Conservation (phyloP, 2,329 filamentous ascomycete species). For the Ophiostoma novo-ulmi region DNA sequence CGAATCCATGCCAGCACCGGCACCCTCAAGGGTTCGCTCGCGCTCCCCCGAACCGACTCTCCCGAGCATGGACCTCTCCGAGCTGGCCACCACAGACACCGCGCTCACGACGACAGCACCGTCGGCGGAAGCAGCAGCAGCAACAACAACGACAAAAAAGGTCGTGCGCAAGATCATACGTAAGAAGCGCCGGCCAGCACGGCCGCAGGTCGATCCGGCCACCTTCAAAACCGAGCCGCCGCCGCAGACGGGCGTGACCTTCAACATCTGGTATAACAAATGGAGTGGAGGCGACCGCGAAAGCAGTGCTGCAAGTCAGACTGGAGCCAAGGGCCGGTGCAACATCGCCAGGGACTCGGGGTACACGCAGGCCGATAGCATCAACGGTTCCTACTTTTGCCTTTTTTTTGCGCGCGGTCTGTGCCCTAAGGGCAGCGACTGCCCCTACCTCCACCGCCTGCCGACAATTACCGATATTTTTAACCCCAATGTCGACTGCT, state of each 20-base stretch:
- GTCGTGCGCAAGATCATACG: conserved; percentile 75
- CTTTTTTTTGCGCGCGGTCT: conserved; percentile 68
- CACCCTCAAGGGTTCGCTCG: conserved; percentile 1
- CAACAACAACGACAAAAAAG: conserved; percentile 7
- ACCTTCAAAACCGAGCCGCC: conserved; percentile 78
- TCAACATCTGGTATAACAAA: conserved; percentile 99
- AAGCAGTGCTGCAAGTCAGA: conserved; percentile 81
- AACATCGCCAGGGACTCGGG: conserved; percentile 75
- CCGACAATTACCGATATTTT: conserved; percentile 84
- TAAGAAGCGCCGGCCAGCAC: conserved; percentile 82
- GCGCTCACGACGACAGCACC: conserved; percentile 12
- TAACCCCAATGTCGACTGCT: conserved; percentile 91
- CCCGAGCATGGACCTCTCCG: neutral
- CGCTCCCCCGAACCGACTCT: conserved; percentile 3
- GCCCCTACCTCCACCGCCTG: conserved; percentile 86
- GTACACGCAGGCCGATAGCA: conserved; percentile 71
- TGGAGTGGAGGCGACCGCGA: conserved; percentile 95
- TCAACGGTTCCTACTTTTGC: conserved; percentile 83
- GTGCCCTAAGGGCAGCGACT: conserved; percentile 84
- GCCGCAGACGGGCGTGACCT: conserved; percentile 88
- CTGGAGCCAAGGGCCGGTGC: conserved; percentile 77
- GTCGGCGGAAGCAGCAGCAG: neutral
- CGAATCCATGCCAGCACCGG: conserved; percentile 15
- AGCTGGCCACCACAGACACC: conserved; percentile 9
- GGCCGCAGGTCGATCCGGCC: conserved; percentile 82